Percentiles rank a stretch among this genome's conserved stretches.
These are phyloP conservation scores for Polygonum maritimum DNA, from an alignment of 148 eudicot species.

Conservation along the genomic window DNA sequence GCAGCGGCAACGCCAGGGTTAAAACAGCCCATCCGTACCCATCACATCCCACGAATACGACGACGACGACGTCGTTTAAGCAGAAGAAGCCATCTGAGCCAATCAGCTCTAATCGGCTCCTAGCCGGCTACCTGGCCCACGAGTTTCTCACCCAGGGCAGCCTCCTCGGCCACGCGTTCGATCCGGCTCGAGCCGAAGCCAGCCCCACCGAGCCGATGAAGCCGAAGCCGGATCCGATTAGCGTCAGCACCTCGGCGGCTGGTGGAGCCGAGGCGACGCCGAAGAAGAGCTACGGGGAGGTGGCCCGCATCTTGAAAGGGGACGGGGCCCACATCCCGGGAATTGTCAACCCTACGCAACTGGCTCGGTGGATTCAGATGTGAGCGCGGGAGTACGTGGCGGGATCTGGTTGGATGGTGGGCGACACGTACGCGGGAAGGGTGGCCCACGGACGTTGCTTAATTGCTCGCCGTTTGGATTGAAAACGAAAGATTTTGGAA, in stretches of 20 bases:
- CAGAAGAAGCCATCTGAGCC: constrained; percentile 4
- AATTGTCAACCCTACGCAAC: constrained; percentile 44
- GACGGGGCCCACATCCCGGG: constrained; percentile 39
- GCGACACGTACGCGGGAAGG: not conserved
- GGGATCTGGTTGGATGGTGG: not conserved
- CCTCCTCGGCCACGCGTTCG: constrained; percentile 36
- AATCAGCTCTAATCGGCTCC: constrained; percentile 16
- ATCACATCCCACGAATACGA: not conserved
- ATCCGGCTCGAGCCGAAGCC: constrained; percentile 29
- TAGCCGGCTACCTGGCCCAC: constrained; percentile 33
- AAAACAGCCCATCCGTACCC: not conserved
- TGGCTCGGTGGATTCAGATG: constrained; percentile 25
- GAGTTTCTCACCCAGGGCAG: constrained; percentile 34
- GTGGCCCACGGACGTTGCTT: too few species aligned
- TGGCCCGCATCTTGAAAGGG: constrained; percentile 28
- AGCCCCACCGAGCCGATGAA: constrained; percentile 10
- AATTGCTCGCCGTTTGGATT: too few species aligned
- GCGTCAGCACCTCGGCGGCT: not conserved
- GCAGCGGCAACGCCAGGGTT: not conserved
- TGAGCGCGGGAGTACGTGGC: constrained; percentile 1
- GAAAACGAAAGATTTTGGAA: too few species aligned
- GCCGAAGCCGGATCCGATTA: not conserved
- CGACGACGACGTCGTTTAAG: constrained; percentile 10
- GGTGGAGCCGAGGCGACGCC: not conserved
- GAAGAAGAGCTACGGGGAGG: constrained; percentile 27